Percentiles rank a stretch among this genome's conserved stretches.
Conservation (phyloP, 2,329 filamentous ascomycete species). For the Scedosporium dehoogii region DNA sequence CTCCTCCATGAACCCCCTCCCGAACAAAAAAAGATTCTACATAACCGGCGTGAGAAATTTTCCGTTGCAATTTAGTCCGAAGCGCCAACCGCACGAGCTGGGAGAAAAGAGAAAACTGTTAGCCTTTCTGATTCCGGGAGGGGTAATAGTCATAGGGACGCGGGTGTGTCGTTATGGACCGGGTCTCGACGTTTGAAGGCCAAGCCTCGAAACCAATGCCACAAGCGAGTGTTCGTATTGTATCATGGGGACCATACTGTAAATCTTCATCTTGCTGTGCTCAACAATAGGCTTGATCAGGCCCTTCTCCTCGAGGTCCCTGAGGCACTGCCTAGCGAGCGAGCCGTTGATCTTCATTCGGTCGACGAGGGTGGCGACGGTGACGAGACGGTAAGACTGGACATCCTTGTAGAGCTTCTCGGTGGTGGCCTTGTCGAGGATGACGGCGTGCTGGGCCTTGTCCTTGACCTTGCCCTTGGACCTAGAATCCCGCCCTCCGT, state of each 20-base stretch:
- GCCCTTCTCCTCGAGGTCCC: conserved; percentile 94
- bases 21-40: conserved; percentile 2
- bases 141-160: neutral
- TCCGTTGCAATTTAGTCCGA: conserved; percentile 26
- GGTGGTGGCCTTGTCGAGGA: conserved; percentile 94
- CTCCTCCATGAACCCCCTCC: conserved; percentile 7
- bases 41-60: conserved; percentile 6
- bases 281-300: conserved; percentile 95
- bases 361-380: conserved; percentile 96
- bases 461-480: conserved; percentile 80
- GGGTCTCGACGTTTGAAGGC: too few species aligned
- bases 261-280: conserved; percentile 97
- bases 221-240: too few species aligned
- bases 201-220: too few species aligned
- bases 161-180: neutral
- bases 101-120: conserved; percentile 12
- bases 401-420: conserved; percentile 99
- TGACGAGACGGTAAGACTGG: conserved; percentile 99
- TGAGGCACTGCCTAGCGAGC: conserved; percentile 79
- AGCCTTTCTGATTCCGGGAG: conserved; percentile 12
- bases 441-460: conserved; percentile 99
- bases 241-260: conserved; percentile 52
- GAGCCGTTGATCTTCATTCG: conserved; percentile 99
- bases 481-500: conserved; percentile 9
- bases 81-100: conserved; percentile 52